Conservation (phyloP, 2,329 filamentous ascomycete species). For the Talaromyces piceae region DNA sequence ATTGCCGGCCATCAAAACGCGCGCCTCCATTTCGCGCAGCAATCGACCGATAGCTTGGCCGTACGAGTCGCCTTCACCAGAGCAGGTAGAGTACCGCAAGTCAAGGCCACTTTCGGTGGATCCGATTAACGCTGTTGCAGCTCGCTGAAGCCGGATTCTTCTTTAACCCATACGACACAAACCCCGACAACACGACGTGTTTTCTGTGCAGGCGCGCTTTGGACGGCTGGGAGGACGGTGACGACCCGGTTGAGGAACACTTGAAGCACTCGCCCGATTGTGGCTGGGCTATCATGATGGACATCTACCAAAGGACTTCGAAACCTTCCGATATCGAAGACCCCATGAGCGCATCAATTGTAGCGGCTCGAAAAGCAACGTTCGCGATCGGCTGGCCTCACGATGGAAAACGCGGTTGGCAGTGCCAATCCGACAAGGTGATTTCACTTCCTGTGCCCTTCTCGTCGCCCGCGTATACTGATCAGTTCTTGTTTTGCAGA, state of each 20-base stretch:
- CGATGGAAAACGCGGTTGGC: conserved; percentile 79
- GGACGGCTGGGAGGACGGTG: conserved; percentile 85
- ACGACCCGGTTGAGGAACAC: conserved; percentile 79
- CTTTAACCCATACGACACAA: conserved; percentile 67
- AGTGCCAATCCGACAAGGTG: conserved; percentile 82
- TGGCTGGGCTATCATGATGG: conserved; percentile 75
- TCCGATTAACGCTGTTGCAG: conserved; percentile 37
- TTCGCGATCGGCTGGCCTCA: conserved; percentile 86
- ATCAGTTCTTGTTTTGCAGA: conserved; percentile 39
- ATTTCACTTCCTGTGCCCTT: not conserved
- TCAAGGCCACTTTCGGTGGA: conserved; percentile 15
- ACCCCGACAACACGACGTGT: conserved; percentile 81
- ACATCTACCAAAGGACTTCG: conserved; percentile 42
- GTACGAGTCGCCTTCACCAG: conserved; percentile 59
- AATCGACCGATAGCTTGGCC: conserved; percentile 64
- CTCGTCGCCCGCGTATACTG: not conserved
- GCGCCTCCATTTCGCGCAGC: conserved; percentile 55
- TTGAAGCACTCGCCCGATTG: conserved; percentile 73
- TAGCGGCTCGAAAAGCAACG: conserved; percentile 70
- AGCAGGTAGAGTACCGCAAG: conserved; percentile 50
- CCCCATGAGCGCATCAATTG: conserved; percentile 63
- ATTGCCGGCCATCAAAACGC: conserved; percentile 57
- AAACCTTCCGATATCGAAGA: conserved; percentile 55
- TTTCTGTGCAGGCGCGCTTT: conserved; percentile 78
- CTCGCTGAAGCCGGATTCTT: conserved; percentile 88